Conservation (phyloP, 345 rosid species). For the Atalantia buxifolia region DNA sequence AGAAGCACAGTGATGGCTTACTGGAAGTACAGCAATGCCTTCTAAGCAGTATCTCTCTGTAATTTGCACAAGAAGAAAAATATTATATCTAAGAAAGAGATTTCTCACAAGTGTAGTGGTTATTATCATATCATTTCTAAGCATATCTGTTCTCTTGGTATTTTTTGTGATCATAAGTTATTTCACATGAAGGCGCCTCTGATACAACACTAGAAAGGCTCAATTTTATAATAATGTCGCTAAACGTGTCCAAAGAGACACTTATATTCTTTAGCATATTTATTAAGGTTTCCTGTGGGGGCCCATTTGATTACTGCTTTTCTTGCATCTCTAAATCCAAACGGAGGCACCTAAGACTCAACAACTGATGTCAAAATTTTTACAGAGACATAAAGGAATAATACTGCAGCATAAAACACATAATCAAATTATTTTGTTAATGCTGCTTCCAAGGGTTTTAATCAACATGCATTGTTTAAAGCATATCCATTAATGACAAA, state of each 20-base stretch:
- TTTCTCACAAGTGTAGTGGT: too few species aligned
- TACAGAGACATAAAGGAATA: too few species aligned
- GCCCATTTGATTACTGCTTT: not conserved
- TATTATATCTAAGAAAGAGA: not conserved
- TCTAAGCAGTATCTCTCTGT: not conserved
- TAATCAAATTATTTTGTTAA: not conserved
- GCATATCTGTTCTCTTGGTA: too few species aligned
- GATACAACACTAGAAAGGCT: too few species aligned
- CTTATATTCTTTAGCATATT: not conserved
- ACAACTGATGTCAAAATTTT: not conserved
- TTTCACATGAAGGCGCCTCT: too few species aligned
- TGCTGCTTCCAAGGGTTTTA: not conserved
- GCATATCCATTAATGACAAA: not conserved
- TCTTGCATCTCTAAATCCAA: not conserved
- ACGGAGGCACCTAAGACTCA: not conserved
- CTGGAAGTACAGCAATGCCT: not conserved
- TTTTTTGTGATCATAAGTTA: too few species aligned
- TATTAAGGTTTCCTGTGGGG: not conserved
- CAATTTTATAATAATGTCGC: too few species aligned
- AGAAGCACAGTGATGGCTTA: not conserved
- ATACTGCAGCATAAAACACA: not conserved
- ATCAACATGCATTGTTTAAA: not conserved
- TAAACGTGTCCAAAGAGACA: too few species aligned
- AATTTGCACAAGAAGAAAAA: not conserved
- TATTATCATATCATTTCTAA: too few species aligned